Conservation (phyloP, 2,329 filamentous ascomycete species). For the Capronia americana region DNA sequence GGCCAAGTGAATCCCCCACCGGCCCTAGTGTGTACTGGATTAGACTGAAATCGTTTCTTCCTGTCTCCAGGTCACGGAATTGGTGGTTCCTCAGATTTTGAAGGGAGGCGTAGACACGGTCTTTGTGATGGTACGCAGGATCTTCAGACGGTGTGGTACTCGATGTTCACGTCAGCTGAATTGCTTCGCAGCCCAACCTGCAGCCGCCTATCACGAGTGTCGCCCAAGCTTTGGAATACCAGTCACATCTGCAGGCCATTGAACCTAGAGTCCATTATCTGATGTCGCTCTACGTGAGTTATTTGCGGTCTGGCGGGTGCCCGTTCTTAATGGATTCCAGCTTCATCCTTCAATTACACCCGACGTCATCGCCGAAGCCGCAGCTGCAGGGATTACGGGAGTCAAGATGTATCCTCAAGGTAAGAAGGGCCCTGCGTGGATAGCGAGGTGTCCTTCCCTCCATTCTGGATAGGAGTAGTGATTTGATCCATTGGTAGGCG, state of each 20-base stretch:
- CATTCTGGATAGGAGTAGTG: neutral
- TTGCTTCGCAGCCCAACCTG: conserved; percentile 66
- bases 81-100: conserved; percentile 60
- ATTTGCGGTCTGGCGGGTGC: neutral
- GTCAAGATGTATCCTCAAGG: conserved; percentile 51
- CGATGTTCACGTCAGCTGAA: neutral
- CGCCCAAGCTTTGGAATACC: conserved; percentile 69
- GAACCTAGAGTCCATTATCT: conserved; percentile 66
- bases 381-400: conserved; percentile 71
- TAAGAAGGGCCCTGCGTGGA: neutral
- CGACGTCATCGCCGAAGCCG: conserved; percentile 74
- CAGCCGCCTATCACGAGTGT: conserved; percentile 68
- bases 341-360: conserved; percentile 68
- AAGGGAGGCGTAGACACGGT: conserved; percentile 69
- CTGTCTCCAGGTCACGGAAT: conserved; percentile 10
- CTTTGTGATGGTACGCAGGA: conserved; percentile 56
- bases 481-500: conserved; percentile 46
- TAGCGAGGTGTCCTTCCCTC: neutral
- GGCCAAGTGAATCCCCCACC: conserved; percentile 56
- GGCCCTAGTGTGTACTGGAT: conserved; percentile 35
- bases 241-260: conserved; percentile 45
- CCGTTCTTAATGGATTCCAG: neutral
- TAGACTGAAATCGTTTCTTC: conserved; percentile 3
- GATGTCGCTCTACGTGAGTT: conserved; percentile 71
- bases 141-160: conserved; percentile 3